Evolutionary conservation across 495 filamentous ascomycete species (phyloP).

Genomic region (Penicillium silybi): DNA sequence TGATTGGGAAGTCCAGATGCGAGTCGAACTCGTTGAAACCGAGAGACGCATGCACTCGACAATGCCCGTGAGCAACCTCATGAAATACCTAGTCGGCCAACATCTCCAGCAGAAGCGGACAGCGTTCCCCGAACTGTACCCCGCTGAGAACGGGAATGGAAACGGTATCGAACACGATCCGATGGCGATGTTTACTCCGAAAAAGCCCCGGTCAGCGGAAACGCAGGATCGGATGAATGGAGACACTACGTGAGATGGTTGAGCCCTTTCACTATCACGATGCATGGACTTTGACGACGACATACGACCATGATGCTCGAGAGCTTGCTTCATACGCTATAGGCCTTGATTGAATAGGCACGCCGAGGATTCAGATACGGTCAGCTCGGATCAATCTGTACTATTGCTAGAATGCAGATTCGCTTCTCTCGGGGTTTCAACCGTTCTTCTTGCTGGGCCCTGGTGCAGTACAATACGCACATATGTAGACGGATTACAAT

Average conservation of each 20-base stretch:
- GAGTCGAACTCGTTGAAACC: constrained; percentile 53
- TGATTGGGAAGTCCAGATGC: constrained; percentile 57
- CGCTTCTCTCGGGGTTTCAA: neutral
- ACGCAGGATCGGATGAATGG: constrained; percentile 6
- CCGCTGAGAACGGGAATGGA: neutral
- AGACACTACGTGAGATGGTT: constrained; percentile 7
- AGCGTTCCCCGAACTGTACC: constrained; percentile 24
- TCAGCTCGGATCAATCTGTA: neutral
- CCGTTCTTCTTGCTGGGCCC: neutral
- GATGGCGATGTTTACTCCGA: neutral
- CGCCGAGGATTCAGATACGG: neutral
- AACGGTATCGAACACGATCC: neutral
- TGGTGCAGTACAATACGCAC: too few species aligned
- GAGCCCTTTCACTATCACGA: constrained; percentile 5
- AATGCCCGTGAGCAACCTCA: constrained; percentile 39
- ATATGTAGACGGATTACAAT: neutral
- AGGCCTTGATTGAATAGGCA: neutral
- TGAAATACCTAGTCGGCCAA: constrained; percentile 25
- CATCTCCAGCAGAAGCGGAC: constrained; percentile 23
- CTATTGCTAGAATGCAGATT: neutral
- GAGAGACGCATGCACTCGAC: constrained; percentile 40
- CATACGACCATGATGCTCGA: neutral
- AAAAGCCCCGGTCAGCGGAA: neutral
- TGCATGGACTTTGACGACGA: constrained; percentile 6
- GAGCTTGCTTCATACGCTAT: neutral